These are phyloP conservation scores for Teunomyces kruisii DNA, from an alignment of 805 yeast genomes.

Conservation along the genomic window DNA sequence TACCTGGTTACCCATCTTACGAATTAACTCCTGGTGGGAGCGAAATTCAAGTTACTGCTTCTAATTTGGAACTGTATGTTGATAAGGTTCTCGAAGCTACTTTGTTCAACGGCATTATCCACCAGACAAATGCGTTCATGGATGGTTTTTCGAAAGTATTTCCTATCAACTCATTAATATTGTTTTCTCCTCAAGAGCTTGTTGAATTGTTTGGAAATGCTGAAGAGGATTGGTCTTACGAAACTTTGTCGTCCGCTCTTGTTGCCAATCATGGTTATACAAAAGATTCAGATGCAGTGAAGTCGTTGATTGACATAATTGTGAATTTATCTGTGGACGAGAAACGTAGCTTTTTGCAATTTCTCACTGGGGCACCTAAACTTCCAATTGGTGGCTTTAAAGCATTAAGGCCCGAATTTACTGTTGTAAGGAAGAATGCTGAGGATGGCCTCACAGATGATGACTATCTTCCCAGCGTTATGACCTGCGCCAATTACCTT, in stretches of 20 bases:
- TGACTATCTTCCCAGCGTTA: conserved; percentile 89
- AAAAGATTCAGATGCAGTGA: conserved; percentile 63
- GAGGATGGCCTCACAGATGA: conserved; percentile 71
- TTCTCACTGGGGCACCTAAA: conserved; percentile 90
- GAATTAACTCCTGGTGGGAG: conserved; percentile 61
- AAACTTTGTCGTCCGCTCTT: conserved; percentile 57
- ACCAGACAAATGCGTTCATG: conserved; percentile 67
- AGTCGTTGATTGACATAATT: conserved; percentile 61
- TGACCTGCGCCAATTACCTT: conserved; percentile 96
- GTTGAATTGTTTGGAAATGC: conserved; percentile 70
- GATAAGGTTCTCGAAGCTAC: conserved; percentile 56
- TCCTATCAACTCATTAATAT: conserved; percentile 68
- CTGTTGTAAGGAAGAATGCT: conserved; percentile 82
- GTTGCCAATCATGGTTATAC: conserved; percentile 91
- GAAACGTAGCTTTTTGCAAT: conserved; percentile 75
- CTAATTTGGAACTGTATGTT: conserved; percentile 61
- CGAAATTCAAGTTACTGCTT: conserved; percentile 44
- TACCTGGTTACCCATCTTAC: conserved; percentile 73
- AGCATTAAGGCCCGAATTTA: conserved; percentile 74
- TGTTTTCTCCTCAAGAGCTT: conserved; percentile 76
- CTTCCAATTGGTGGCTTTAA: conserved; percentile 94
- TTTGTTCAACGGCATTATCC: conserved; percentile 59
- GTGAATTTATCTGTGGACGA: conserved; percentile 51
- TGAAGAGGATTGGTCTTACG: conserved; percentile 83
- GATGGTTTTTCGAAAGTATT: conserved; percentile 82